Evolutionary conservation across 2,329 filamentous ascomycete species (phyloP), one percentile per base, ranked within the genome.

Genomic region (Fusarium buharicum): DNA sequence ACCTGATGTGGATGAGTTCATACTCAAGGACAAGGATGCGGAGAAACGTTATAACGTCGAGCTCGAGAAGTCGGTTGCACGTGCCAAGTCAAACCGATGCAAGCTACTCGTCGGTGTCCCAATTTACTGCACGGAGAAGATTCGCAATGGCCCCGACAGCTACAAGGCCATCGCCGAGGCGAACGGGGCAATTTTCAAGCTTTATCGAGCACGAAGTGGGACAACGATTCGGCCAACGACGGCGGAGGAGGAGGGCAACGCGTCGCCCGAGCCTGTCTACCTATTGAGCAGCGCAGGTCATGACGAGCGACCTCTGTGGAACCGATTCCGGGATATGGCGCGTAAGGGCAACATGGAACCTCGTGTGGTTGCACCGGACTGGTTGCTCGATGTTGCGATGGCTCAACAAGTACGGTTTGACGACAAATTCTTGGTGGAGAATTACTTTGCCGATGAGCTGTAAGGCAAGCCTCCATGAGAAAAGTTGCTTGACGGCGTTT

Each of bases 331-430:
- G 52, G 86, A 90, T 47, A 88, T 96, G 85, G 93, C 91, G 3
- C 79, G 83, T 61, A 89, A 88, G 67, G 89, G 91, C 39, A 89
- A 91, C 72, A 93, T 94, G 84, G 84, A 88, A 65, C 89, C 93
- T 3, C 83, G 90, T 49, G 88, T 99, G 36, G 92, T 97, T 20
- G 85, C 85, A 41, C 86, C 90, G 3, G 93, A 99, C 73, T 99
- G 95, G 95, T 75, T 99, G 69, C 79, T 99, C 54, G 90, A 93
- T 71, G 88, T 93, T 57, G 92, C 92, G 5, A 94, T 99, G 91
- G 87, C 86, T 69, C 95, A 99, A 77, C 83, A 92, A 75, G 79
- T 95, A 62, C 81, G 81, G n/a, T 89, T 87, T 75, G 81, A 87
- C 53, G 78, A 87, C 36, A 84, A 82, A 66, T 92, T 91, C 72